Conservation (phyloP, 768 basidiomycete genomes). For the Sporobolomyces phaffii region DNA sequence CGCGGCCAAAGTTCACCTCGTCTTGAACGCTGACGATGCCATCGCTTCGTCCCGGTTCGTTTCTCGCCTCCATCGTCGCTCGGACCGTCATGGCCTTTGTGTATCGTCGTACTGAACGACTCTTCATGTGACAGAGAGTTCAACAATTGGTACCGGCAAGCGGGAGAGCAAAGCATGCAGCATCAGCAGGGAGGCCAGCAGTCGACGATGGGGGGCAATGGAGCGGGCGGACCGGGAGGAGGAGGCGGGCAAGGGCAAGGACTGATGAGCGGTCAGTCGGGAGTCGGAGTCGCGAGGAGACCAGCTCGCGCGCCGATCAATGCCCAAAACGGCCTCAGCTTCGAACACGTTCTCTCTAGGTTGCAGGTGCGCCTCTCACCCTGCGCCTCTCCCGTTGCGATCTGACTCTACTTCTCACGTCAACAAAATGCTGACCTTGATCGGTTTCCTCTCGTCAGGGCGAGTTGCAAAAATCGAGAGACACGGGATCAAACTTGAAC, state of each 20-base stretch:
- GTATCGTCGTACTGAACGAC: too few species aligned
- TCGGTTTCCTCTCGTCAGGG: slow-evolving; percentile 51
- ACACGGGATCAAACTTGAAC: slow-evolving; percentile 80
- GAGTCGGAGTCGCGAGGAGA: slow-evolving; percentile 66
- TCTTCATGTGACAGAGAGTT: too few species aligned
- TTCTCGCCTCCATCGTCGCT: slow-evolving; percentile 3
- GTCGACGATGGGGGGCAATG: background rate
- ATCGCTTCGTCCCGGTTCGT: slow-evolving; percentile 37
- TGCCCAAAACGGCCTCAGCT: slow-evolving; percentile 59
- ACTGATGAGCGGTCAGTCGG: slow-evolving; percentile 50
- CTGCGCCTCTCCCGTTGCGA: background rate
- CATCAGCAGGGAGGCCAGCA: slow-evolving; percentile 14
- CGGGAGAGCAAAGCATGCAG: slow-evolving; percentile 23
- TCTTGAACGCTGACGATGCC: slow-evolving; percentile 79
- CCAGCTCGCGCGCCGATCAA: slow-evolving; percentile 41
- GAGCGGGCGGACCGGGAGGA: slow-evolving; percentile 35
- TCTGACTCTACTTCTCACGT: too few species aligned
- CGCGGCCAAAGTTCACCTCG: slow-evolving; percentile 83
- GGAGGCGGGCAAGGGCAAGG: slow-evolving; percentile 52
- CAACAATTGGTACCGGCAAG: slow-evolving; percentile 39
- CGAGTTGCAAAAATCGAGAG: slow-evolving; percentile 91
- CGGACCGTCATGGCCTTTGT: too few species aligned
- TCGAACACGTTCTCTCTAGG: slow-evolving; percentile 82
- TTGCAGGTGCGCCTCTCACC: slow-evolving; percentile 54
- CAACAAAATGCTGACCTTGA: too few species aligned